These are phyloP conservation scores for fission yeast (Schizosaccharomyces pombe) DNA, from an alignment of 805 yeast species.

Conservation along the genomic window DNA sequence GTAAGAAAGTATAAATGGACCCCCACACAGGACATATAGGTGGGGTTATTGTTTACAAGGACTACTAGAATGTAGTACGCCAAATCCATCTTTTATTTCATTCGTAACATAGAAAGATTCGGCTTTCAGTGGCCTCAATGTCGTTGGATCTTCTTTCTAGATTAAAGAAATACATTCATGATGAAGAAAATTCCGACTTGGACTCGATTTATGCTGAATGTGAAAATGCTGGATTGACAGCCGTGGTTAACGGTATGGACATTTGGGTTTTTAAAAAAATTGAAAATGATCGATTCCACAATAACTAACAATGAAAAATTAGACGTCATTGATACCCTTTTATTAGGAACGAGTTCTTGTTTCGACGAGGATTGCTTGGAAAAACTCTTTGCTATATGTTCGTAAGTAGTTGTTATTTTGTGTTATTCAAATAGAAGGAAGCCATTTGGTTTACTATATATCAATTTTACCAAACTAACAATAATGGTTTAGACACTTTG, in stretches of 20 bases:
- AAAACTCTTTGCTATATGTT: background rate
- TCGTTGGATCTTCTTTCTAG: background rate
- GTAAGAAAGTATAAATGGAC: background rate
- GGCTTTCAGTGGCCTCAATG: background rate
- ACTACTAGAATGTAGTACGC: too few relatives aligned
- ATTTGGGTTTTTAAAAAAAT: too few relatives aligned
- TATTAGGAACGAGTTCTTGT: background rate
- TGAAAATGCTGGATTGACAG: background rate
- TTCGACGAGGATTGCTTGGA: background rate
- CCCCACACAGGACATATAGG: too few relatives aligned
- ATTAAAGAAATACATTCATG: background rate
- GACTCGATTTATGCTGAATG: background rate
- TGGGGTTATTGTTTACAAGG: too few relatives aligned
- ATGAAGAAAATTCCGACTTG: background rate
- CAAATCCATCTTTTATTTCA: too few relatives aligned
- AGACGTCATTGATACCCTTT: background rate
- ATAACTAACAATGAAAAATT: too few relatives aligned
- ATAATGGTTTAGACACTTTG: background rate
- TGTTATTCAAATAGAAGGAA: background rate
- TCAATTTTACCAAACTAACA: background rate
- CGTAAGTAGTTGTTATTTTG: background rate
- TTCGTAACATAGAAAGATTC: background rate
- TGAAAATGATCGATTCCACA: too few relatives aligned
- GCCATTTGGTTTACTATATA: background rate
- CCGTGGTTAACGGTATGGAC: background rate